Conservation (phyloP, 108 stramenopile species). For the Nitzschia putrida region DNA sequence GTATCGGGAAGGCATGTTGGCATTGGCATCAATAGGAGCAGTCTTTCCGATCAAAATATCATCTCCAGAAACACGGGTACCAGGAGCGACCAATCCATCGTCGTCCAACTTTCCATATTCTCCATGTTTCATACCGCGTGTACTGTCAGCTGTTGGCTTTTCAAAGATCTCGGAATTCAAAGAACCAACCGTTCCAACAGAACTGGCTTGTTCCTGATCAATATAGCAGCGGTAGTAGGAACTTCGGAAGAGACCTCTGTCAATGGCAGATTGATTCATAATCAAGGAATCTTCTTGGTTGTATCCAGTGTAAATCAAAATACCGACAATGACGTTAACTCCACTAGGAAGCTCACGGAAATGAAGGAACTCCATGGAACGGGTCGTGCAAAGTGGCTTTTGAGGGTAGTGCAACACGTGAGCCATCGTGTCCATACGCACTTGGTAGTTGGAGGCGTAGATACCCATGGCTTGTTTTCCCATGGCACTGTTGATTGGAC, state of each 20-base stretch:
- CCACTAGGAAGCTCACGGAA: slow-evolving; percentile 98
- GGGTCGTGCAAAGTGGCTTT: slow-evolving; percentile 96
- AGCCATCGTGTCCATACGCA: slow-evolving; percentile 99
- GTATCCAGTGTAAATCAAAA: slow-evolving; percentile 99
- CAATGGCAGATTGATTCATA: slow-evolving; percentile 97
- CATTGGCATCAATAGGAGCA: slow-evolving; percentile 73
- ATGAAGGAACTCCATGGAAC: slow-evolving; percentile 97
- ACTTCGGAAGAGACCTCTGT: slow-evolving; percentile 97
- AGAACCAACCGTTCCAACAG: slow-evolving; percentile 73
- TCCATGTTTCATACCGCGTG: slow-evolving; percentile 90
- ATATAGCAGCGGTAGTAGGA: slow-evolving; percentile 94
- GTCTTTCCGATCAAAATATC: slow-evolving; percentile 98
- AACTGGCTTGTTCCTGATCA: slow-evolving; percentile 88
- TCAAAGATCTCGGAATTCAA: slow-evolving; percentile 91
- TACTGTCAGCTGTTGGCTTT: slow-evolving; percentile 79
- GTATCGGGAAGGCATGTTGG: slow-evolving; percentile 79
- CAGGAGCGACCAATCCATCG: slow-evolving; percentile 95
- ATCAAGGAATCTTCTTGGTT: slow-evolving; percentile 99
- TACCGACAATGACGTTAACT: slow-evolving; percentile 95
- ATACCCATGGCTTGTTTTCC: slow-evolving; percentile 98
- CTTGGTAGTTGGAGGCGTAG: slow-evolving; percentile 94
- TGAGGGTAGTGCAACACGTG: slow-evolving; percentile 99
- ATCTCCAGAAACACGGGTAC: slow-evolving; percentile 93
- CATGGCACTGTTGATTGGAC: slow-evolving; percentile 59
- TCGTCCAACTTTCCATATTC: slow-evolving; percentile 97